These are phyloP conservation scores for Vitis hybrid DNA, from an alignment of 177 flowering plant genomes.

Conservation along the genomic window DNA sequence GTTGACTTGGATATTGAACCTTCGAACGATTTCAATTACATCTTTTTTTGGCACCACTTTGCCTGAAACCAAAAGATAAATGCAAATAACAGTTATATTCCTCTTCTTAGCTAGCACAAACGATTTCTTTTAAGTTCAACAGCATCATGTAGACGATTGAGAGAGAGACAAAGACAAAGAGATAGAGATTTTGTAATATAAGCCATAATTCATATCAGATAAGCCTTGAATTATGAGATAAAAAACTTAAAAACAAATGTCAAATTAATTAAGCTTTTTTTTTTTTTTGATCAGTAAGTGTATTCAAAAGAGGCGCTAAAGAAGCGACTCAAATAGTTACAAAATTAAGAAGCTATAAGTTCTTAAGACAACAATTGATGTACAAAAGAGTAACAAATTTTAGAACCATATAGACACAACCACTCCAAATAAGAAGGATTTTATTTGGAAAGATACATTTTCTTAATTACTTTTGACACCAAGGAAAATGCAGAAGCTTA, in stretches of 20 bases:
- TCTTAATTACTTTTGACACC: not conserved
- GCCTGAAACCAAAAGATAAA: slow-evolving; percentile 43
- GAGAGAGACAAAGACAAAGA: not conserved
- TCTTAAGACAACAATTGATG: not conserved
- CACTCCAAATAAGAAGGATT: not conserved
- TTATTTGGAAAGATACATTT: not conserved
- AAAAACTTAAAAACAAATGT: not conserved
- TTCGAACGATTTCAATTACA: slow-evolving; percentile 53
- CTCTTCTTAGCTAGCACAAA: not conserved
- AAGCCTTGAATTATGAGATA: not conserved
- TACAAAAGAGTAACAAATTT: not conserved
- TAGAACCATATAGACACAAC: not conserved
- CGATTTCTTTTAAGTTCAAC: not conserved
- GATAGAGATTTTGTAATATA: not conserved
- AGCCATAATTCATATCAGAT: not conserved
- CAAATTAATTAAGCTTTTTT: not conserved
- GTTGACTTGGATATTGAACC: slow-evolving; percentile 94
- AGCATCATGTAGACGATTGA: not conserved
- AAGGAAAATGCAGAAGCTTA: not conserved
- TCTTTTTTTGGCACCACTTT: slow-evolving; percentile 70
- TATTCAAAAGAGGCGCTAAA: too few relatives aligned
- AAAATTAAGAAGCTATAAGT: not conserved
- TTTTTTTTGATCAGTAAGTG: too few relatives aligned
- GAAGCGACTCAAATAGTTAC: too few relatives aligned
- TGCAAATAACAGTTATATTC: not conserved